Conservation (phyloP, 306 rosid species). For the Gillenia trifoliata region DNA sequence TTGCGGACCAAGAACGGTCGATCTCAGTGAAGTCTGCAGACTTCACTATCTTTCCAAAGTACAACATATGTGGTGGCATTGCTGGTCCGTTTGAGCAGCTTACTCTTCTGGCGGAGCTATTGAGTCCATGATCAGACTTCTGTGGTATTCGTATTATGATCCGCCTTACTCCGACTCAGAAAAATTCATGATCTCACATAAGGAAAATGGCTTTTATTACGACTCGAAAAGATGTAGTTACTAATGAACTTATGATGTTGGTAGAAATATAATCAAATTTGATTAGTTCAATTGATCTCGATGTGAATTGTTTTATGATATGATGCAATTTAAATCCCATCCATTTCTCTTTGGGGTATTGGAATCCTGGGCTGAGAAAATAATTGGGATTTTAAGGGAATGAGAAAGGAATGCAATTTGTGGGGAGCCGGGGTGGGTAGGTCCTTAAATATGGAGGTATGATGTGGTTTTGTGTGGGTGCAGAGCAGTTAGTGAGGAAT, state of each 20-base stretch:
- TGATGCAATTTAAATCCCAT: conserved; percentile 59
- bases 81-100: no score
- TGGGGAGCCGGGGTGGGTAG: neutral
- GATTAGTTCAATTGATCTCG: neutral
- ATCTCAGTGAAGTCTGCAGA: no score
- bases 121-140: no score
- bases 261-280: neutral
- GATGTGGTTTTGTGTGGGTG: neutral
- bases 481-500: neutral
- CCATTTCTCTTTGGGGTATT: neutral
- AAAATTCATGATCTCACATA: no score
- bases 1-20: no score
- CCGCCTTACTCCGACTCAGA: no score
- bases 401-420: conserved; percentile 13
- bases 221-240: neutral
- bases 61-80: no score
- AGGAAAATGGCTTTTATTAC: neutral
- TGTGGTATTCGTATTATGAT: no score
- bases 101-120: no score
- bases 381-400: conserved; percentile 18
- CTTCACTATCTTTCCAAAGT: no score
- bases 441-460: neutral
- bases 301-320: neutral
- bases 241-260: neutral
- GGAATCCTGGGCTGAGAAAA: conserved; percentile 1